Conservation (phyloP, 2,329 filamentous ascomycete species). For the Curvularia sp. region DNA sequence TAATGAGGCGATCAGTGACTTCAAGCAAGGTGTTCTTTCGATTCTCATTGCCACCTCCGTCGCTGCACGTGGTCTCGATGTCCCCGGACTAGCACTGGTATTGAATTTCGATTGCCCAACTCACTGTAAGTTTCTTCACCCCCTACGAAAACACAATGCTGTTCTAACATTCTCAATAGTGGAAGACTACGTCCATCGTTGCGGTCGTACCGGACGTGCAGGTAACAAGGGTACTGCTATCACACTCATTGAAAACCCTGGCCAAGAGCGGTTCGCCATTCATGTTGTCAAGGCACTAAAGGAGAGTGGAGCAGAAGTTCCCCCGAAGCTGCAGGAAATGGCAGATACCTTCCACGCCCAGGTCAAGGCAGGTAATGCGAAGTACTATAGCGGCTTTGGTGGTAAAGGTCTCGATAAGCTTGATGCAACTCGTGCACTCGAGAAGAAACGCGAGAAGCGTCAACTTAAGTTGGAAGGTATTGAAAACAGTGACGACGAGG, state of each 20-base stretch:
- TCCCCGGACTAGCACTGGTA: conserved; percentile 93
- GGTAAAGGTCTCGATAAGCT: conserved; percentile 92
- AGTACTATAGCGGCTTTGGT: conserved; percentile 85
- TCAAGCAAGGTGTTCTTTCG: conserved; percentile 76
- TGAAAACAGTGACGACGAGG: conserved; percentile 86
- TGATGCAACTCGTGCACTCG: conserved; percentile 87
- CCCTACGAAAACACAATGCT: neutral
- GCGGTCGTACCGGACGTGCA: conserved; percentile 90
- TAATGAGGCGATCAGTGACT: conserved; percentile 45
- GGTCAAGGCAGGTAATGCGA: conserved; percentile 90
- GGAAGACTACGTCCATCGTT: conserved; percentile 95
- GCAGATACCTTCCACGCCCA: conserved; percentile 80
- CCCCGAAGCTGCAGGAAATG: conserved; percentile 69
- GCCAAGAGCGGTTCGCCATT: conserved; percentile 88
- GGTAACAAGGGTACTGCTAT: conserved; percentile 95
- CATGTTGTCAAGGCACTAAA: conserved; percentile 92
- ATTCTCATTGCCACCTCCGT: conserved; percentile 95
- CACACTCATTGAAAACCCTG: conserved; percentile 89
- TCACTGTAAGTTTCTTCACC: conserved; percentile 57
- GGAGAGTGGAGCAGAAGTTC: conserved; percentile 85
- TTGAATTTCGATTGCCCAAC: conserved; percentile 96
- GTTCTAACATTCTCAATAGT: conserved; percentile 46
- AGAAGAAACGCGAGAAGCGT: conserved; percentile 74
- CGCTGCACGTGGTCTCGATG: conserved; percentile 91
- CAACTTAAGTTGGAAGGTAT: conserved; percentile 89